A percentile compares a stretch with the other conserved stretches of the same genome.
These are phyloP conservation scores for Myriosclerotinia scirpicola DNA, from an alignment of 2,329 filamentous ascomycete genomes.

Conservation along the genomic window DNA sequence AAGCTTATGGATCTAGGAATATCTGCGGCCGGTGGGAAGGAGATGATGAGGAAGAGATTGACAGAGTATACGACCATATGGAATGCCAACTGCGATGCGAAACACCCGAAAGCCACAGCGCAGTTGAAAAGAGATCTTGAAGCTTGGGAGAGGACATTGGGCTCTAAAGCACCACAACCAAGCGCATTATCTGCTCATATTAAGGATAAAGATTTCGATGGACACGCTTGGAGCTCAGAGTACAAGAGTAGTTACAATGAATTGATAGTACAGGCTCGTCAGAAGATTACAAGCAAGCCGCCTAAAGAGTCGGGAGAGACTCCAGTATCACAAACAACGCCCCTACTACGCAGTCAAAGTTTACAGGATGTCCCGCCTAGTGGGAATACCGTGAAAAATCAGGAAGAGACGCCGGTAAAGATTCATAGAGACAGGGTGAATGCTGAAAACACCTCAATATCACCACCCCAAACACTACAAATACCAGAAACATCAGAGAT, in stretches of 20 bases:
- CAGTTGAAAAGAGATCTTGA: constrained; percentile 79
- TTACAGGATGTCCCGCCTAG: neutral
- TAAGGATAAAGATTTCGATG: constrained; percentile 88
- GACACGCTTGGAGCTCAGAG: constrained; percentile 68
- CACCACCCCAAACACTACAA: neutral
- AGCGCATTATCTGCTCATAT: constrained; percentile 53
- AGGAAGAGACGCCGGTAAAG: neutral
- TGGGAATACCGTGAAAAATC: neutral
- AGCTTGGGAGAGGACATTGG: constrained; percentile 82
- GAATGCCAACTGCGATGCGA: constrained; percentile 95
- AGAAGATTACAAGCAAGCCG: constrained; percentile 41
- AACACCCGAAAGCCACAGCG: constrained; percentile 64
- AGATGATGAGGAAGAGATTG: constrained; percentile 75
- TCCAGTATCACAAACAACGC: constrained; percentile 12
- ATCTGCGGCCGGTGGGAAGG: constrained; percentile 64
- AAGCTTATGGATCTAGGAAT: constrained; percentile 82
- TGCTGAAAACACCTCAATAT: no score
- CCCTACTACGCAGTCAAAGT: neutral
- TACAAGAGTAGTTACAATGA: constrained; percentile 76
- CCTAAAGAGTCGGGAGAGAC: constrained; percentile 5
- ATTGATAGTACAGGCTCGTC: constrained; percentile 73
- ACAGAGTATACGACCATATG: constrained; percentile 93
- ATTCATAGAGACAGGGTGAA: neutral
- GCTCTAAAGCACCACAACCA: constrained; percentile 51
- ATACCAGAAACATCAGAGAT: neutral